Evolutionary conservation across 208 protist genomes (phyloP), one percentile per base, ranked within the genome.

Genomic region (Trichomonas tenax): DNA sequence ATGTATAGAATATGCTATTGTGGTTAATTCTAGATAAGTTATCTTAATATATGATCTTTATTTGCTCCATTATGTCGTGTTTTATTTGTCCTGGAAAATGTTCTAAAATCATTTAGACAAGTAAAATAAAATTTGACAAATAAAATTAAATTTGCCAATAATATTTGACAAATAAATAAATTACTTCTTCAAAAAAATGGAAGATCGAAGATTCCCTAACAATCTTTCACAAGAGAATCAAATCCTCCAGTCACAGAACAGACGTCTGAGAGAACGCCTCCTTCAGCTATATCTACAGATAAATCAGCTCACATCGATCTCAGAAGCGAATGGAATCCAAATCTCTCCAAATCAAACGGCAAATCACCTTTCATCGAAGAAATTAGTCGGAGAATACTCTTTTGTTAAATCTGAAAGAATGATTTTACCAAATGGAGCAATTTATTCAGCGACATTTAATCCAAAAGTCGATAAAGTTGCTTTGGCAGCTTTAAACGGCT

Each of bases 221-320:
- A 93, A 93, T 15, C 44, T 93, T 31, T 93, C 86, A 93, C 40
- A 93, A 51, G 45, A 93, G 31, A 93, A 93, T 51, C 40, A 93
- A 51, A 93, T 34, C 44, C 44, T 93, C 15, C 86, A 93, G 46
- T 58, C 86, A 58, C 40, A 93, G 46, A 93, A 93, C 38, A 93
- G 86, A 93, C 0, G 86, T 0, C 44, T 93, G 17, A 41, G 86
- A 38, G 86, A 93, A 38, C 23, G 86, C 4, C 9, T 93, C 1
- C 40, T 93, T 14, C 40, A 93, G 38, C 44, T 93, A 0, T 93
- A 93, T 36, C 14, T 93, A 15, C 86, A 93, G 51, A 93, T 93
- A 15, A 93, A 93, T 26, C 41, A 41, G 17, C 46, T 93, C 45
- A 51, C 40, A n/a, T 48, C 86, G 6, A 93, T 93, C 38, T 93